Conservation (phyloP, 2,329 filamentous ascomycete species). For the Fusarium albidum region DNA sequence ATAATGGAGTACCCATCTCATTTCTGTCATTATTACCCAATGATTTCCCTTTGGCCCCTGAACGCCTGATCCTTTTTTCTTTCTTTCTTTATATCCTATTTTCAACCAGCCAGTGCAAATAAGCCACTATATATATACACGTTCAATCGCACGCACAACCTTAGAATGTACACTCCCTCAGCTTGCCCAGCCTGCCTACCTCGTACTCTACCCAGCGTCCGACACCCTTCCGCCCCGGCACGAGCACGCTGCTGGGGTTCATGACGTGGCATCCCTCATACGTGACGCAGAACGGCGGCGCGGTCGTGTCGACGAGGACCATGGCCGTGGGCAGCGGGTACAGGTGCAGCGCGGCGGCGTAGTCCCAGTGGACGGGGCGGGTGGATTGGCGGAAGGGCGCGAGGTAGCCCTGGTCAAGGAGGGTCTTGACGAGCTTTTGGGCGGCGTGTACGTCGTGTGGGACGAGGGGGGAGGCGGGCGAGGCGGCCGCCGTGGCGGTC, state of each 20-base stretch:
- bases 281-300: constrained; percentile 83
- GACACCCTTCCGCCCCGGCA: constrained; percentile 71
- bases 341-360: constrained; percentile 76
- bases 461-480: constrained; percentile 49
- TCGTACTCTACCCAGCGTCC: constrained; percentile 91
- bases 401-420: constrained; percentile 90
- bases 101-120: neutral
- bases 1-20: constrained; percentile 15
- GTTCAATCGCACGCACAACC: neutral
- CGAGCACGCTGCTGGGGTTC: constrained; percentile 84
- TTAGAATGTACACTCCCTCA: constrained; percentile 70
- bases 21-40: constrained; percentile 29
- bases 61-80: constrained; percentile 19
- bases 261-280: constrained; percentile 97
- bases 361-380: constrained; percentile 91
- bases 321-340: constrained; percentile 90
- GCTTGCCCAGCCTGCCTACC: constrained; percentile 66
- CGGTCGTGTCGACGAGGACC: constrained; percentile 82
- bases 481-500: constrained; percentile 21
- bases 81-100: too few relatives aligned
- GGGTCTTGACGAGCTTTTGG: constrained; percentile 84
- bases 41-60: neutral
- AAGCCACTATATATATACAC: neutral
- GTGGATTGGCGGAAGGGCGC: constrained; percentile 83
- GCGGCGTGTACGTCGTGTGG: constrained; percentile 66